Evolutionary conservation across 257 asterid genomes (phyloP).

Genomic region (Vinca minor): DNA sequence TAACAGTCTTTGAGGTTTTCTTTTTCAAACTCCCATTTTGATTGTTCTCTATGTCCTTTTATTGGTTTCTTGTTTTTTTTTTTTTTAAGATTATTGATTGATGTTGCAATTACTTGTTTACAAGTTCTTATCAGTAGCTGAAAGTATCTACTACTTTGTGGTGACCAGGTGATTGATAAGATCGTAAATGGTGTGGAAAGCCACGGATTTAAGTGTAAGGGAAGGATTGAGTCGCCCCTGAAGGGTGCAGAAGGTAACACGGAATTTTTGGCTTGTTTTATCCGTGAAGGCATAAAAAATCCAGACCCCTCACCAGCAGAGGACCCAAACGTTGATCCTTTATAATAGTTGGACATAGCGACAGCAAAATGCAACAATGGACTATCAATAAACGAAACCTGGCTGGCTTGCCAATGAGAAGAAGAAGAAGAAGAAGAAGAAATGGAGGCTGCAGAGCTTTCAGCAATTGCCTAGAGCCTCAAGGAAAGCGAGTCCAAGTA

Average conservation of each 20-base stretch:
- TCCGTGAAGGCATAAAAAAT: slow-evolving; percentile 24
- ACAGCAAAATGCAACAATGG: background rate
- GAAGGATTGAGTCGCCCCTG: slow-evolving; percentile 90
- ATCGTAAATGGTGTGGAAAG: slow-evolving; percentile 72
- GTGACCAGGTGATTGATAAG: slow-evolving; percentile 57
- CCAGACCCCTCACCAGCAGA: slow-evolving; percentile 1
- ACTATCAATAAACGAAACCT: background rate
- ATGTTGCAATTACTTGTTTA: background rate
- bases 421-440: background rate
- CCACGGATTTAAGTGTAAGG: slow-evolving; percentile 64
- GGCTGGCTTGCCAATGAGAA: background rate
- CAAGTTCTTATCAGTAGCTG: background rate
- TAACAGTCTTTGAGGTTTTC: background rate
- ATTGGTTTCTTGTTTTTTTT: background rate
- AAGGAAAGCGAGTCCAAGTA: background rate
- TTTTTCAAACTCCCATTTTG: background rate
- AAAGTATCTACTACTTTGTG: background rate
- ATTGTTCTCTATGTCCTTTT: background rate
- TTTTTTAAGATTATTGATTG: background rate
- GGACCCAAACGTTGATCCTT: background rate
- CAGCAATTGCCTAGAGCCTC: background rate
- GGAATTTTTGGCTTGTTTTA: slow-evolving; percentile 76
- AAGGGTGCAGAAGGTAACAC: slow-evolving; percentile 95
- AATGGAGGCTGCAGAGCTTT: background rate
- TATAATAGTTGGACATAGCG: background rate